phyloP scores from a whole-genome alignment of 768 basidiomycete genomes.

The Epithele typhae region DNA sequence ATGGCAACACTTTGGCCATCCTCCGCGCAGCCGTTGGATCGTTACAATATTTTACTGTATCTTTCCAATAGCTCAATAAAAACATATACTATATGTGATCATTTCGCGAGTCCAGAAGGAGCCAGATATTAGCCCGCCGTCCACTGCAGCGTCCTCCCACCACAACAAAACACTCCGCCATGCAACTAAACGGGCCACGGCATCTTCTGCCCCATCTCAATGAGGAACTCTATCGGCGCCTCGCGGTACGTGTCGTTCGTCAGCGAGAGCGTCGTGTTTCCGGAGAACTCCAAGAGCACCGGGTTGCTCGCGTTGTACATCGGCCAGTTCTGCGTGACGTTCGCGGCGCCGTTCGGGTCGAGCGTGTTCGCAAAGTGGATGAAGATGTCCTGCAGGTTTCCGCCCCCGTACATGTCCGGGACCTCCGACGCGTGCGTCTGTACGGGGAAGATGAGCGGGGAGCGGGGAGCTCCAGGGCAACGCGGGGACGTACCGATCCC shows the following conservation, averaged over 20 bases:
- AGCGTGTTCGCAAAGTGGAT: not conserved
- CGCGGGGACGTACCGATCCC: not conserved
- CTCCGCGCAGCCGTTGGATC: no score
- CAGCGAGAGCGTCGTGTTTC: not conserved
- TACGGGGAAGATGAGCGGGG: not conserved
- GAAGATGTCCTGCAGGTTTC: not conserved
- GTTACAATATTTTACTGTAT: no score
- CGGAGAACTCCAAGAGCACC: not conserved
- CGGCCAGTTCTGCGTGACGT: not conserved
- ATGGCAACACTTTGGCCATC: no score
- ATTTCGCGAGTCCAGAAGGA: no score
- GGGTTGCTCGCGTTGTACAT: not conserved
- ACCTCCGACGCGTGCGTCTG: not conserved
- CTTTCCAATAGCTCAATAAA: no score
- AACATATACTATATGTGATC: no score
- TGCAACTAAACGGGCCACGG: no score
- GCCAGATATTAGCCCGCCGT: no score
- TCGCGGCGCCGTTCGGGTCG: not conserved
- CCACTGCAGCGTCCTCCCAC: no score
- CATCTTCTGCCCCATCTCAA: not conserved
- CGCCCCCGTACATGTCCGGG: not conserved
- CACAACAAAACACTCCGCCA: no score
- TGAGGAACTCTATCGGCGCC: not conserved
- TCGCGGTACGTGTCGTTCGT: not conserved
- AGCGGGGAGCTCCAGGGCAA: not conserved